These are phyloP conservation scores for Barbatosphaeria neglecta DNA, from an alignment of 495 filamentous ascomycete species.

Conservation along the genomic window DNA sequence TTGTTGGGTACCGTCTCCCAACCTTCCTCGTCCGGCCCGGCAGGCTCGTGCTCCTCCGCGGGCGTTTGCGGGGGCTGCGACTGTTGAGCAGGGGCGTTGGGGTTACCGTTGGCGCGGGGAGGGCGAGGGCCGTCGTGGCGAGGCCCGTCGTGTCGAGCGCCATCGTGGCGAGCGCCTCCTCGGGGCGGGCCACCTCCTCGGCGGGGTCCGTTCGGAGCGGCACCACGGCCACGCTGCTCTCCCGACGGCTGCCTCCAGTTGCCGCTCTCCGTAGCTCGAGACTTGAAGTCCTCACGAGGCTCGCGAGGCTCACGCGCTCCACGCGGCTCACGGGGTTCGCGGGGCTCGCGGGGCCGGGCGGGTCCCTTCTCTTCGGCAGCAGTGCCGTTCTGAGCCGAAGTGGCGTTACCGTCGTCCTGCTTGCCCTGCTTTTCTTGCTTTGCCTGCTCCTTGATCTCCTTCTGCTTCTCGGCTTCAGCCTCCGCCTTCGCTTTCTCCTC, in stretches of 20 bases:
- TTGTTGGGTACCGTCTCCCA: slow-evolving; percentile 51
- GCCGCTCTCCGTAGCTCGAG: slow-evolving; percentile 34
- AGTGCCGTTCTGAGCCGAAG: slow-evolving; percentile 11
- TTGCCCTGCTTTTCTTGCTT: slow-evolving; percentile 9
- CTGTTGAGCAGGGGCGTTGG: slow-evolving; percentile 9
- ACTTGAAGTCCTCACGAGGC: slow-evolving; percentile 14
- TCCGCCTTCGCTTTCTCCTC: slow-evolving; percentile 22
- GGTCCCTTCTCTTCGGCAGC: slow-evolving; percentile 9
- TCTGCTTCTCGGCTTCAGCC: slow-evolving; percentile 9
- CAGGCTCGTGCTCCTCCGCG: slow-evolving; percentile 13
- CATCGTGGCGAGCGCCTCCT: slow-evolving; percentile 31
- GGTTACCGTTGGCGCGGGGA: slow-evolving; percentile 32
- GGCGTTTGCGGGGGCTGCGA: slow-evolving; percentile 19
- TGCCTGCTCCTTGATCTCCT: slow-evolving; percentile 7
- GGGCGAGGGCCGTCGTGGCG: slow-evolving; percentile 27
- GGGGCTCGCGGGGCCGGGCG: slow-evolving; percentile 14
- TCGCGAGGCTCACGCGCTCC: slow-evolving; percentile 15
- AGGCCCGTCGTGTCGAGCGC: slow-evolving; percentile 14
- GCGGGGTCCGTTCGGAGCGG: slow-evolving; percentile 19
- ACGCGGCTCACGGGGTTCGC: slow-evolving; percentile 9
- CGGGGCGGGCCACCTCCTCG: slow-evolving; percentile 31
- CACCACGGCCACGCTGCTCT: slow-evolving; percentile 24
- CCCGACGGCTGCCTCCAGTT: slow-evolving; percentile 39
- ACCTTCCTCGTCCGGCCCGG: slow-evolving; percentile 51
- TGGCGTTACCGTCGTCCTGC: slow-evolving; percentile 22